Percentiles rank a stretch among this genome's conserved stretches.
Evolutionary conservation across 192 early-diverging fungal species (phyloP).

Genomic region (Gorgonomyces haynaldii): DNA sequence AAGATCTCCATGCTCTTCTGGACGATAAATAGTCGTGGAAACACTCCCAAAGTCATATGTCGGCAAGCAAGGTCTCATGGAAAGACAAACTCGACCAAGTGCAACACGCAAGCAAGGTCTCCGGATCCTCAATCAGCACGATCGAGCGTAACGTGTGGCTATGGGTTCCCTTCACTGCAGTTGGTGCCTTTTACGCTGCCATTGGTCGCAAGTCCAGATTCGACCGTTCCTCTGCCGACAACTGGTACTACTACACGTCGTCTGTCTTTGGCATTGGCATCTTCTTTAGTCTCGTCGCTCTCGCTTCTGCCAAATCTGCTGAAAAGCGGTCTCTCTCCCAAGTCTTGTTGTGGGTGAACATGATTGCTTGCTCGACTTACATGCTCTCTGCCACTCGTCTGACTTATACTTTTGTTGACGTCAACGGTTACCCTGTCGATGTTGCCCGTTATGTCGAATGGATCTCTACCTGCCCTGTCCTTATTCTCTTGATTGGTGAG

Average conservation of each 20-base stretch:
- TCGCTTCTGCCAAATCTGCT: neutral
- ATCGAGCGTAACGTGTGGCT: too few species aligned
- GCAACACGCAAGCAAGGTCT: too few species aligned
- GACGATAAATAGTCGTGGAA: too few species aligned
- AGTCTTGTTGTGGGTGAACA: neutral
- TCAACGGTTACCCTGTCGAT: slow-evolving; percentile 5
- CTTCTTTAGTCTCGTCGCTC: neutral
- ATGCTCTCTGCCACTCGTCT: neutral
- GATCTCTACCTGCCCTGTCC: slow-evolving; percentile 14
- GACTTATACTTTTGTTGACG: neutral
- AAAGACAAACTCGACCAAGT: too few species aligned
- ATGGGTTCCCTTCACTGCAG: neutral
- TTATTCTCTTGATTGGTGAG: slow-evolving; percentile 24
- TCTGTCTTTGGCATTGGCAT: slow-evolving; percentile 8
- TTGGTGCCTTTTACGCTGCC: neutral
- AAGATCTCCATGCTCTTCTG: too few species aligned
- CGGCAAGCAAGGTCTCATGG: too few species aligned
- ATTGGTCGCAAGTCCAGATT: neutral
- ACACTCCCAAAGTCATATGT: too few species aligned
- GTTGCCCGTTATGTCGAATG: slow-evolving; percentile 8
- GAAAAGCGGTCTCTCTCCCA: neutral
- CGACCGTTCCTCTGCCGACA: slow-evolving; percentile 6
- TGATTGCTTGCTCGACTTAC: slow-evolving; percentile 4
- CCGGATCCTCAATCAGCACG: too few species aligned
- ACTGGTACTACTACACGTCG: slow-evolving; percentile 8